Evolutionary conservation across 2,329 filamentous ascomycete species (phyloP), one percentile per base, ranked within the genome.

Genomic region (Ceratocystis harringtonii): DNA sequence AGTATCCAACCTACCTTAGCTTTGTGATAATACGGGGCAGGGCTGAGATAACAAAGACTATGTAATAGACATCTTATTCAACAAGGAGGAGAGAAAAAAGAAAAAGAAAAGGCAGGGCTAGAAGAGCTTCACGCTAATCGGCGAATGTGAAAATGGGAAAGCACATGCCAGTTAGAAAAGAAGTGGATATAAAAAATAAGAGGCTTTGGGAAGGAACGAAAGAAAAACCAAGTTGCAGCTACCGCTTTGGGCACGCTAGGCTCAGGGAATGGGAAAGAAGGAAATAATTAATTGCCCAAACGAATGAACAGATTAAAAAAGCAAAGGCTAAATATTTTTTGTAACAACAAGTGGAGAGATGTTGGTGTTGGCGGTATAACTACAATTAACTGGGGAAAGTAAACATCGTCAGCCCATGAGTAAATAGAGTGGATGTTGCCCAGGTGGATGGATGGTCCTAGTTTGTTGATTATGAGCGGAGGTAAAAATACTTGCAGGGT

Each of bases 101-200:
- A 8, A 62, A 62, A 62, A 62, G 1, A 41, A 41, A 41, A 41
- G 36, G 12, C 36, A 5, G 36, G 36, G 36, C 36, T 15, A 15
- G 36, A 41, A 41, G 36, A 48, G 60, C 57, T 65, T 60, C 63
- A 64, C 60, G n/a, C 52, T 57, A 25, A 48, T 28, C 45, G 7
- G 36, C 43, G 10, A 6, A 30, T 44, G 10, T 58, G 61, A 63
- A 66, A 61, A 63, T 66, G 61, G 36, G 32, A 61, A 48, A 50
- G n/a, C 52, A 63, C 65, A 66, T 66, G 61, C 61, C 61, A 66
- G 52, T 41, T 4, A 61, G n/a, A 25, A 62, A 15, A 61, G n/a
- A 25, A 62, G 12, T 50, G 19, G 64, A 30, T 25, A 30, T 41
- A 41, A 15, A 41, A 41, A 41, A 41, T 48, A 17, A 25, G 15